Evolutionary conservation across 1,139 yeast genomes (phyloP), one percentile per base, ranked within the genome.

Genomic region (Pichia sp.): DNA sequence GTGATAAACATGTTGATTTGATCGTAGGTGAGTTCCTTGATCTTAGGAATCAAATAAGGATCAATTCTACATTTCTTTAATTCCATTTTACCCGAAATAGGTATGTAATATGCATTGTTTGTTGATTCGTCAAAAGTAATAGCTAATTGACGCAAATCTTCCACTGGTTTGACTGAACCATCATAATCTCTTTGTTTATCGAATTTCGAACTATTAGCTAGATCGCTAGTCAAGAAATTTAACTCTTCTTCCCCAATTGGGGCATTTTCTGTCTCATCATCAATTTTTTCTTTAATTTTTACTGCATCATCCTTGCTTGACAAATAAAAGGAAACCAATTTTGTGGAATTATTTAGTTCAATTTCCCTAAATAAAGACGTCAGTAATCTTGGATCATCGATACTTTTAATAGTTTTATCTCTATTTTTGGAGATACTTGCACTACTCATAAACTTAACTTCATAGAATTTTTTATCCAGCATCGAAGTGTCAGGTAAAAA

Each of bases 401-500:
- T 71, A 41, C 66, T 64, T 38, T 67, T 65, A 40, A 68, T 72
- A 44, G 71, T 71, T 23, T 68, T 63, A 45, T 69, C 66, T 47
- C 68, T 62, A 38, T 67, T 66, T 50, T 76, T 64, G 46, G 66
- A 58, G 41, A 76, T 60, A 40, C 85, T 80, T 0, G 97, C 95
- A 28, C 92, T 81, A 8, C 95, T 95, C 10, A 78, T 69, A 62
- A 90, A 79, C 58, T 84, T 85, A 44, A 92, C 73, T 29, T 83
- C 72, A 56, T 81, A 69, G 60, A 77, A 86, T 48, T 74, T 77
- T 54, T 85, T 78, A 64, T 92, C 97, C 75, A 87, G 72, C 74
- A 85, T 77, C 27, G 94, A 81, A 23, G 95, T 80, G 62, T 92
- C 97, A 3, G 98, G 98, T 50, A 90, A 68, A 34, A 92, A 68